Conservation (phyloP, 2,329 filamentous ascomycete species). For the Diplodia seriata region DNA sequence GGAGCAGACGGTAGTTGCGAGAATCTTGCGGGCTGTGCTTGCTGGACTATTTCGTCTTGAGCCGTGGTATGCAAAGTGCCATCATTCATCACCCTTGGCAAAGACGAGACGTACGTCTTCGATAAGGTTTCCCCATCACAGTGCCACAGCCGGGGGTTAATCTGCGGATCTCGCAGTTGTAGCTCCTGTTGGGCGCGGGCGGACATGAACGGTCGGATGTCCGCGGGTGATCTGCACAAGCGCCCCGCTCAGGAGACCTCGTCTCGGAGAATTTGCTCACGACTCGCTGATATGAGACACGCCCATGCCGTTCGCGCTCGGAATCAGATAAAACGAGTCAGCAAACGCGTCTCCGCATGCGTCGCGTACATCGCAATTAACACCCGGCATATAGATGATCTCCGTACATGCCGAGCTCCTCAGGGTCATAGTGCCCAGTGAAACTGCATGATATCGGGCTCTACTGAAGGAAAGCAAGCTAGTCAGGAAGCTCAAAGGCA, state of each 20-base stretch:
- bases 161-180: constrained; percentile 71
- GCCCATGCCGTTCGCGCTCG: background rate
- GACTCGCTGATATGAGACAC: constrained; percentile 20
- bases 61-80: background rate
- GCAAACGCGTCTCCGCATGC: background rate
- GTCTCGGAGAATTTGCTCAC: constrained; percentile 10
- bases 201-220: constrained; percentile 57
- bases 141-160: constrained; percentile 69
- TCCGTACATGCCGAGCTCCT: background rate
- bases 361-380: constrained; percentile 6
- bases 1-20: constrained; percentile 44
- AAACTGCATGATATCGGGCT: background rate
- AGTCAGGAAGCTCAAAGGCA: background rate
- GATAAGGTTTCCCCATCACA: constrained; percentile 51
- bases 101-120: constrained; percentile 40
- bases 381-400: constrained; percentile 17
- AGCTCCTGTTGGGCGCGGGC: constrained; percentile 64
- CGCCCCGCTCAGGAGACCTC: constrained; percentile 8
- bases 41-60: background rate
- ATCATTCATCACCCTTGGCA: too few species aligned
- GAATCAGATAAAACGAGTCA: constrained; percentile 11
- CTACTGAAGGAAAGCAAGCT: background rate
- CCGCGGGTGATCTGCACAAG: constrained; percentile 26
- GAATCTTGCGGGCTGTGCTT: constrained; percentile 35
- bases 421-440: background rate